Evolutionary conservation across 2,329 filamentous ascomycete genomes (phyloP).

Genomic region (Aureobasidium namibiae): DNA sequence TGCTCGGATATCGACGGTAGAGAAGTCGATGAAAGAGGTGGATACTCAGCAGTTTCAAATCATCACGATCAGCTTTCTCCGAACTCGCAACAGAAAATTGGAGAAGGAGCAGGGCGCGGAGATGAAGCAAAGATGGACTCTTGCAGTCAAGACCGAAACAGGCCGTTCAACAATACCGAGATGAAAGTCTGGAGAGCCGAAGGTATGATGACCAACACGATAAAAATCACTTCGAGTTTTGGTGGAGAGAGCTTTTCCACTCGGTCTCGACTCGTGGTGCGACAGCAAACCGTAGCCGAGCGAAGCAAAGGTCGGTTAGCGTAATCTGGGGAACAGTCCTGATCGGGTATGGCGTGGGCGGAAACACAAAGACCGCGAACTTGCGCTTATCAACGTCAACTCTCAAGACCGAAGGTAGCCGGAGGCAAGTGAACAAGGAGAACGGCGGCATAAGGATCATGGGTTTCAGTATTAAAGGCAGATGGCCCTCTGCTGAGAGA

Average conservation of each 20-base stretch:
- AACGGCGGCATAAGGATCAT: not conserved
- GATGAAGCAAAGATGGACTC: not conserved
- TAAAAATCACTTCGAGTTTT: not conserved
- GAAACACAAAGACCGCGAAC: not conserved
- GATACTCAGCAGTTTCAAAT: not conserved
- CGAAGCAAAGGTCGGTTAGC: not conserved
- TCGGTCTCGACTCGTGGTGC: not conserved
- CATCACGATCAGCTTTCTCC: not conserved
- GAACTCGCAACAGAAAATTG: not conserved
- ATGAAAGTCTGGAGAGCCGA: slow-evolving; percentile 4
- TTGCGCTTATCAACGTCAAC: slow-evolving; percentile 9
- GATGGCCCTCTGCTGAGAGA: not conserved
- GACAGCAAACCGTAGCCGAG: not conserved
- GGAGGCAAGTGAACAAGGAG: not conserved
- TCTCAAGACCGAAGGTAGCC: slow-evolving; percentile 7
- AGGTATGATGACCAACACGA: not conserved
- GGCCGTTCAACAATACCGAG: slow-evolving; percentile 6
- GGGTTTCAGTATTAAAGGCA: slow-evolving; percentile 6
- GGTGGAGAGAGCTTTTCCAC: not conserved
- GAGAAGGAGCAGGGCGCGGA: not conserved
- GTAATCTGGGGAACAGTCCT: not conserved
- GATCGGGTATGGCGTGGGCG: not conserved
- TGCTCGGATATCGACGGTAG: not conserved
- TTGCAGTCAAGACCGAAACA: slow-evolving; percentile 1
- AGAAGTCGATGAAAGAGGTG: not conserved